Conservation (phyloP, 139 green algal genomes). For the Chlamydomonas incerta region DNA sequence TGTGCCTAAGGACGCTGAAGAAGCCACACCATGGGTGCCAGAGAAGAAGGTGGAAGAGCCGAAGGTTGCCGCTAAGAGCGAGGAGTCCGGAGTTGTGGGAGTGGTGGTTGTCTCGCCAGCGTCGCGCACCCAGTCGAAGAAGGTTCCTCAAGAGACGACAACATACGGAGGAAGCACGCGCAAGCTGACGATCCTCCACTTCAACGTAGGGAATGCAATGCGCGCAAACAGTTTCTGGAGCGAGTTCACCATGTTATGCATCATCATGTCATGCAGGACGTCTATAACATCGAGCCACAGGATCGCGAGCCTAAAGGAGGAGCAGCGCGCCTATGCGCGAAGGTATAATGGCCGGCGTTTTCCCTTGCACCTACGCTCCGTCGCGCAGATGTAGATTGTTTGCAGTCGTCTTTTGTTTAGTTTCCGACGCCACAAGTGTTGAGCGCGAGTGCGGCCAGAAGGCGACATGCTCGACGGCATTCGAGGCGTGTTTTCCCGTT, state of each 20-base stretch:
- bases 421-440: no score
- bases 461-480: no score
- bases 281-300: constrained; percentile 38
- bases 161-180: neutral
- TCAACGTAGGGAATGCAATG: constrained; percentile 23
- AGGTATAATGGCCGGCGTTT: constrained; percentile 5
- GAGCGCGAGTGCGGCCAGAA: no score
- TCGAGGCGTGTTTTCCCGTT: no score
- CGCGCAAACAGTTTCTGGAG: no score
- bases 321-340: constrained; percentile 62
- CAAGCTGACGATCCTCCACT: constrained; percentile 39
- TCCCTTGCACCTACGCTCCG: no score
- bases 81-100: no score
- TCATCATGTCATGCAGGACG: neutral
- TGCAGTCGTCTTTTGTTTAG: neutral
- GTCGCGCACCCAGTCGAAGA: neutral
- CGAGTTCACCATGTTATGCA: no score
- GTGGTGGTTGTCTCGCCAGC: neutral
- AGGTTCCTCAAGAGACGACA: neutral
- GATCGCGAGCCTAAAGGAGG: constrained; percentile 73
- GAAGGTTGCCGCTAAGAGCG: no score
- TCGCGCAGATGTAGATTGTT: neutral
- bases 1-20: no score
- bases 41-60: no score
- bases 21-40: no score